phyloP scores from a whole-genome alignment of 768 basidiomycete genomes.

The Lentinula guzmanii region DNA sequence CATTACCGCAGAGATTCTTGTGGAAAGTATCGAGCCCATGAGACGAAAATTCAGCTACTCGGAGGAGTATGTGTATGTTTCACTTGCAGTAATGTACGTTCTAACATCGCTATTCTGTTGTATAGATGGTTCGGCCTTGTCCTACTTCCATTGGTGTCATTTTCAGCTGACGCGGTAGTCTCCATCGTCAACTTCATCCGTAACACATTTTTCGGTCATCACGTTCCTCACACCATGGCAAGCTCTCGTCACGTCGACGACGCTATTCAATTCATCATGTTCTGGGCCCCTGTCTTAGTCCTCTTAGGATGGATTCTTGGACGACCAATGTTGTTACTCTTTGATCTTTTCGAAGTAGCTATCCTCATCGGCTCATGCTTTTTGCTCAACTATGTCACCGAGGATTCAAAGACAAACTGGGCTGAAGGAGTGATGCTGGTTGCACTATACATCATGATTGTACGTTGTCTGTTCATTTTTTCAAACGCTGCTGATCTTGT shows the following conservation, averaged over 20 bases:
- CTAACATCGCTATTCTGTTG: background rate
- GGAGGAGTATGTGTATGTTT: slow-evolving; percentile 27
- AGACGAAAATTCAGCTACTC: slow-evolving; percentile 18
- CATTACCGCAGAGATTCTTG: slow-evolving; percentile 38
- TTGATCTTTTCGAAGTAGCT: slow-evolving; percentile 39
- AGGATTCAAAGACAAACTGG: slow-evolving; percentile 47
- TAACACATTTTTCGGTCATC: slow-evolving; percentile 15
- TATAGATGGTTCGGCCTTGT: slow-evolving; percentile 43
- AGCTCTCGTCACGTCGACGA: slow-evolving; percentile 39
- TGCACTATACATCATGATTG: slow-evolving; percentile 39
- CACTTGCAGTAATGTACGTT: background rate
- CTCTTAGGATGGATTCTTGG: slow-evolving; percentile 37
- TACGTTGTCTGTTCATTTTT: slow-evolving; percentile 15
- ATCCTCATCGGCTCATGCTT: slow-evolving; percentile 39
- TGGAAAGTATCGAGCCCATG: slow-evolving; percentile 34
- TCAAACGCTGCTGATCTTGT: background rate
- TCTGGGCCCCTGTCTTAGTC: slow-evolving; percentile 43
- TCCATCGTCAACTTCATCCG: slow-evolving; percentile 31
- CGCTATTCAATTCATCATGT: slow-evolving; percentile 42
- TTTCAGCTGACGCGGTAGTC: slow-evolving; percentile 36
- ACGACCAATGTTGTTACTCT: slow-evolving; percentile 36
- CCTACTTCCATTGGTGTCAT: slow-evolving; percentile 40
- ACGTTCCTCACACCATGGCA: slow-evolving; percentile 29
- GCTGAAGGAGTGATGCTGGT: slow-evolving; percentile 25
- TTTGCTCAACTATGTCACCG: slow-evolving; percentile 44